Percentiles rank a stretch among this genome's conserved stretches.
These are phyloP conservation scores for Penicillium roqueforti DNA, from an alignment of 495 filamentous ascomycete genomes.

Conservation along the genomic window DNA sequence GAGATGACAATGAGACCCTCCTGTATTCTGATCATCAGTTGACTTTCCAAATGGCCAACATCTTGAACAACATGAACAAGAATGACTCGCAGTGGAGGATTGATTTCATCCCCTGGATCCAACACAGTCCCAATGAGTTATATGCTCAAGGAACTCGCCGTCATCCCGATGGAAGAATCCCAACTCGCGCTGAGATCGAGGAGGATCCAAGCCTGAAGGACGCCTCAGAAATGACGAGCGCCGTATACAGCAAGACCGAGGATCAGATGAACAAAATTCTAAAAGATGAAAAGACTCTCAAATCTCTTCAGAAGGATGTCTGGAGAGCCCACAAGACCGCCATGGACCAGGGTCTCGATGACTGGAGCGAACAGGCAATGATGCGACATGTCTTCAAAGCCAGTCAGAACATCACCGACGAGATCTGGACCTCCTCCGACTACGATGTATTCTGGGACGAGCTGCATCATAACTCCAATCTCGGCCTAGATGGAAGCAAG, in stretches of 20 bases:
- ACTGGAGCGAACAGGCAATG: slow-evolving; percentile 29
- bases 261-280: slow-evolving; percentile 17
- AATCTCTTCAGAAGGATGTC: slow-evolving; percentile 20
- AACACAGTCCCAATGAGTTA: slow-evolving; percentile 50
- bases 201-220: slow-evolving; percentile 22
- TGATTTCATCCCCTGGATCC: slow-evolving; percentile 62
- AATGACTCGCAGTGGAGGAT: slow-evolving; percentile 46
- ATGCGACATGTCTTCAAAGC: slow-evolving; percentile 24
- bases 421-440: slow-evolving; percentile 23
- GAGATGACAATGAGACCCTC: slow-evolving; percentile 44
- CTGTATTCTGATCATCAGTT: slow-evolving; percentile 52
- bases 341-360: slow-evolving; percentile 24
- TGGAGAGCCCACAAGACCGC: slow-evolving; percentile 22
- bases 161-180: slow-evolving; percentile 43
- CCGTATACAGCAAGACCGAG: slow-evolving; percentile 14
- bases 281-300: slow-evolving; percentile 16
- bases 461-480: slow-evolving; percentile 27
- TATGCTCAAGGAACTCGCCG: slow-evolving; percentile 47
- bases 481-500: slow-evolving; percentile 19
- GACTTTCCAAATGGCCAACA: slow-evolving; percentile 54
- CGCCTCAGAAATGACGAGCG: slow-evolving; percentile 1
- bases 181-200: slow-evolving; percentile 31
- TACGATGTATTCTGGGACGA: slow-evolving; percentile 29
- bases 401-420: slow-evolving; percentile 24
- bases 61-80: slow-evolving; percentile 53